A percentile compares a stretch with the other conserved stretches of the same genome.
Evolutionary conservation across 495 filamentous ascomycete genomes (phyloP).

Genomic region (Aspergillus baeticus): DNA sequence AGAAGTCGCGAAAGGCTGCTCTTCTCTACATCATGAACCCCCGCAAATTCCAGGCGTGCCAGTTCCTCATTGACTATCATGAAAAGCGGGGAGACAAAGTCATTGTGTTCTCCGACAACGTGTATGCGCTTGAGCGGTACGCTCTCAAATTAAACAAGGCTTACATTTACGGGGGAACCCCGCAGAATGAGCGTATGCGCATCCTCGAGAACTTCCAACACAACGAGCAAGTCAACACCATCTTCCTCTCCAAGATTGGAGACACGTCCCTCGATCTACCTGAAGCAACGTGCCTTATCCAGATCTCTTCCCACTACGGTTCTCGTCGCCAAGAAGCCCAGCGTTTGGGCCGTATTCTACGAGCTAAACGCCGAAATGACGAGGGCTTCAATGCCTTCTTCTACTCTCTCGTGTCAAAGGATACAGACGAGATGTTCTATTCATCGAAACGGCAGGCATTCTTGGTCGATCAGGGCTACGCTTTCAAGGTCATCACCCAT

Average conservation of each 20-base stretch:
- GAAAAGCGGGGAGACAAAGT: slow-evolving; percentile 96
- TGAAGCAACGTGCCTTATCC: slow-evolving; percentile 95
- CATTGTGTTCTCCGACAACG: slow-evolving; percentile 98
- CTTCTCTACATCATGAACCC: slow-evolving; percentile 98
- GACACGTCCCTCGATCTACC: slow-evolving; percentile 96
- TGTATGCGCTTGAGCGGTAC: slow-evolving; percentile 87
- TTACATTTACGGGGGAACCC: slow-evolving; percentile 91
- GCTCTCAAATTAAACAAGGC: slow-evolving; percentile 82
- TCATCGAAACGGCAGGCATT: slow-evolving; percentile 97
- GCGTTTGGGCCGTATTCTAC: slow-evolving; percentile 88
- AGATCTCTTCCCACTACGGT: slow-evolving; percentile 97
- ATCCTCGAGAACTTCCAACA: slow-evolving; percentile 97
- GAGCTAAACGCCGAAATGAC: slow-evolving; percentile 94
- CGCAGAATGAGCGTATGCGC: slow-evolving; percentile 79
- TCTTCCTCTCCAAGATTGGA: slow-evolving; percentile 97
- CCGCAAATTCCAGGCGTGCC: slow-evolving; percentile 92
- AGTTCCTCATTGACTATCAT: slow-evolving; percentile 97
- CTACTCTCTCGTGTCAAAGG: slow-evolving; percentile 94
- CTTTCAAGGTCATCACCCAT: slow-evolving; percentile 98
- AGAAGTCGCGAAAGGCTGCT: slow-evolving; percentile 64
- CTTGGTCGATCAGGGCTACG: slow-evolving; percentile 97
- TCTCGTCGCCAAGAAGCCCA: slow-evolving; percentile 97
- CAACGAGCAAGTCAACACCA: slow-evolving; percentile 88
- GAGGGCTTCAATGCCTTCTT: slow-evolving; percentile 99
- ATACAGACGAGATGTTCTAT: slow-evolving; percentile 98